Evolutionary conservation across 345 rosid genomes (phyloP).

Genomic region (Erodium maritimum): DNA sequence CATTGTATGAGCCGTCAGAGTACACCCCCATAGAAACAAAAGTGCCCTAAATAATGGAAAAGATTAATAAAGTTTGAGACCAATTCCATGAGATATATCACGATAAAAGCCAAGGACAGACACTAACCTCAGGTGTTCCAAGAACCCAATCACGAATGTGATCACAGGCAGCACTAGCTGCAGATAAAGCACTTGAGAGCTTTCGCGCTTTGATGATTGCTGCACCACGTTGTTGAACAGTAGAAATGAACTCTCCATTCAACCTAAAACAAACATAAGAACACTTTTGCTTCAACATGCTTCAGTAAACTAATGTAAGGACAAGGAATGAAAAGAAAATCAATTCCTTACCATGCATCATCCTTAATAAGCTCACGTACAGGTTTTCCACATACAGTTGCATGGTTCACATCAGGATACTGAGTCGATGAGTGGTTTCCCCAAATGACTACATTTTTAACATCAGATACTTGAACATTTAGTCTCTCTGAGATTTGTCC

Average conservation of each 20-base stretch:
- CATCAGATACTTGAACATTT: constrained; percentile 77
- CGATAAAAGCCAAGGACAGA: neutral
- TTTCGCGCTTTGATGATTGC: constrained; percentile 96
- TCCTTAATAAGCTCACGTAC: constrained; percentile 78
- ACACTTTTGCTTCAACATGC: neutral
- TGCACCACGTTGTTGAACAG: constrained; percentile 99
- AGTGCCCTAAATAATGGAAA: constrained; percentile 29
- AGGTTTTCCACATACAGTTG: constrained; percentile 73
- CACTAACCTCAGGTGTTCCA: constrained; percentile 62
- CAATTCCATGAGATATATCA: neutral
- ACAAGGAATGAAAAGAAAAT: neutral
- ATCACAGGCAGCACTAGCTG: constrained; percentile 98
- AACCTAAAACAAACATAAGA: constrained; percentile 32
- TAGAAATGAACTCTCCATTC: constrained; percentile 69
- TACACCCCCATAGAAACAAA: constrained; percentile 91
- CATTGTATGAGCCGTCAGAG: constrained; percentile 82
- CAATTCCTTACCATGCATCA: constrained; percentile 55
- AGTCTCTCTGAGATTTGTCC: constrained; percentile 93
- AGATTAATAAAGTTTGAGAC: neutral
- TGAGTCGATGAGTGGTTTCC: constrained; percentile 97
- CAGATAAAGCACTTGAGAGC: constrained; percentile 93
- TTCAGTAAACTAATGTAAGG: neutral
- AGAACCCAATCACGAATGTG: constrained; percentile 99
- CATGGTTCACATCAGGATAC: constrained; percentile 98
- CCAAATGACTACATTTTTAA: constrained; percentile 93